phyloP scores from a whole-genome alignment of 352 stramenopile genomes.

The Pythium brachiatum region DNA sequence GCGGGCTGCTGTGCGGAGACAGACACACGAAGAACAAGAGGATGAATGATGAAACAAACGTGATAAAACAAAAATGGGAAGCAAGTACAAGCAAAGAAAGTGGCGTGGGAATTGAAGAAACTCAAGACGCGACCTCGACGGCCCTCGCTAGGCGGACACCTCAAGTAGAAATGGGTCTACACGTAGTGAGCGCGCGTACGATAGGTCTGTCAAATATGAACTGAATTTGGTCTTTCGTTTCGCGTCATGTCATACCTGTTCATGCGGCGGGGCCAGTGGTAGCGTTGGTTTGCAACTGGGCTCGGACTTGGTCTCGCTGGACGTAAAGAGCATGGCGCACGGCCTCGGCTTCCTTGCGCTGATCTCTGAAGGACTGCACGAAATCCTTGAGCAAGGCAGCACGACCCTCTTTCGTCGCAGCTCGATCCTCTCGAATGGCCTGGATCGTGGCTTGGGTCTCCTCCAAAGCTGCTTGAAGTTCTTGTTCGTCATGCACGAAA shows the following conservation, averaged over 20 bases:
- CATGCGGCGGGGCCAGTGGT: neutral
- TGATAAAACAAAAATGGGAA: slow-evolving; percentile 11
- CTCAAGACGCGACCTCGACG: slow-evolving; percentile 6
- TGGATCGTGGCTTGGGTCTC: slow-evolving; percentile 10
- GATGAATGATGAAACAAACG: slow-evolving; percentile 12
- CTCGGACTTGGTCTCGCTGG: slow-evolving; percentile 15
- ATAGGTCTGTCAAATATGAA: slow-evolving; percentile 21
- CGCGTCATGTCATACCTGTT: neutral
- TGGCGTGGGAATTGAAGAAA: slow-evolving; percentile 17
- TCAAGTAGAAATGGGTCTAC: slow-evolving; percentile 13
- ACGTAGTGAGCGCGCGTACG: slow-evolving; percentile 4
- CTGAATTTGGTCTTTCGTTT: slow-evolving; percentile 21
- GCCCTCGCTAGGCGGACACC: slow-evolving; percentile 1
- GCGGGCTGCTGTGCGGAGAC: slow-evolving; percentile 12
- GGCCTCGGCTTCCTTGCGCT: slow-evolving; percentile 12
- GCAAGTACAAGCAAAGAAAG: slow-evolving; percentile 6
- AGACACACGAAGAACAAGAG: slow-evolving; percentile 42
- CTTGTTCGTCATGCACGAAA: slow-evolving; percentile 9
- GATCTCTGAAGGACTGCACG: slow-evolving; percentile 16
- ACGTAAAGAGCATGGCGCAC: slow-evolving; percentile 6
- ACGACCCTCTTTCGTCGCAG: slow-evolving; percentile 11
- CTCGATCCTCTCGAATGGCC: slow-evolving; percentile 15
- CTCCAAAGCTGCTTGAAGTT: neutral
- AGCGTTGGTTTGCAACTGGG: neutral
- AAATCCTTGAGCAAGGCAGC: slow-evolving; percentile 7